Base-by-base conservation (phyloP, 1,284 basidiomycete species). In the Mrakiaceae sp. region DNA sequence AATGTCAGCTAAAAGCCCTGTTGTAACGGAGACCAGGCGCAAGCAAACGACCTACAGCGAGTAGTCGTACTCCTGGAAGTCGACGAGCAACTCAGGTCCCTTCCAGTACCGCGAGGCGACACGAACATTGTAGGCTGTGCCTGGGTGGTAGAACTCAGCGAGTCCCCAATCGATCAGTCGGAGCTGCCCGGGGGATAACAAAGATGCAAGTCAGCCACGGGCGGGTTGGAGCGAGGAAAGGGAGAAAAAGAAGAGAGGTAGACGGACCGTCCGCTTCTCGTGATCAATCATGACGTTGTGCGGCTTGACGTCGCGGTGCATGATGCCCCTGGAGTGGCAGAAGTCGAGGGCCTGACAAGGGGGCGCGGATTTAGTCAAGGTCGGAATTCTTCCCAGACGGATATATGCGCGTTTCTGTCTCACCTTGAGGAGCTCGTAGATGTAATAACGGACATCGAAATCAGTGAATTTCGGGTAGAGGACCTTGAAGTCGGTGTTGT, bases 251-350 rank as follows among this genome's bases (percentile, higher is more conserved):
- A 39, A 3, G 44, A 14, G 53, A 52, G 6, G 8, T 16, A 42
- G 27, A 68, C 80, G 68, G 72, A 89, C 90, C 82, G 95, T 93
- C 74, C 90, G 86, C 76, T 88, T 87, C 73, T 97, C 91, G 74
- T 98, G 94, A 78, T 98, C 96, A 76, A 98, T 98, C 93, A 98
- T 98, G 66, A 98, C 94, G 75, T 98, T 98, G 79, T 97, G 93
- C 4, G 96, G 95, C 76, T 98, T 98, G 69, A 98, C 95, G 75
- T 98, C 96, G 69, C 96, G 84, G 75, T 98, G 96, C 93, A 98
- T 98, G 76, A 98, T 98, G 11, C 95, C 95, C 70, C 94, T 90
- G 47, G 95, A 98, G 78, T 98, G 96, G 73, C 93, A 97, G 74
- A 88, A 98, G 78, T 98, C 95, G 74, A 98, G 80, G 14, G 96